Evolutionary conservation across 2,329 filamentous ascomycete genomes (phyloP), one percentile per base, ranked within the genome.

Genomic region (Nannizziopsis arthrosporioides): DNA sequence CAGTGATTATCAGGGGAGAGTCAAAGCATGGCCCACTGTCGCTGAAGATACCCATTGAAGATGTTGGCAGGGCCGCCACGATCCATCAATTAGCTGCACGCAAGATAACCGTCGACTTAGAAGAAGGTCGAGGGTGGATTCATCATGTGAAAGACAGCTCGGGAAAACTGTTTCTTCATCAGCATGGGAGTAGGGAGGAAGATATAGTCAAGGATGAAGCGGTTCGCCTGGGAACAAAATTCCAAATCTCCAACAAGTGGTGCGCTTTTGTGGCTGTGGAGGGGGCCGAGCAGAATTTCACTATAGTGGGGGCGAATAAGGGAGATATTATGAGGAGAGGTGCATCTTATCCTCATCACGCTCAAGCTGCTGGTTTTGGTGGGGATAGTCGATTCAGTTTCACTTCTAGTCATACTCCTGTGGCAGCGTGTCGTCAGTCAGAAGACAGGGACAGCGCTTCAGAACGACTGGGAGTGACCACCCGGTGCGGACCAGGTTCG

Each of bases 51-150:
- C 80, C 81, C 0, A 68, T 87, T 34, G 70, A 75, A 1, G 56
- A 68, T 2, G 61, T 77, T 0, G 54, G 68, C 0, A 59, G 65
- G 30, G 71, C 70, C 2, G 64, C 76, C 44, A 82, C 75, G 0
- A 75, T 86, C 37, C 83, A 87, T 59, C 80, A 84, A 55, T 76
- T 88, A 0, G 82, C 82, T 0, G 81, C 80, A 0, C 77, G 77
- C 47, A 84, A 81, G 59, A 78, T 79, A 1, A 71, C 82, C 12
- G 69, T 76, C 41, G 84, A 87, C 53, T 73, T 88, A 0, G 82
- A 88, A 61, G 75, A 84, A 59, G 77, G 78, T 0, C 73, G 80
- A 18, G 82, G 83, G 10, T 86, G 83, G 80, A 64, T 82, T 32
- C 64, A 63, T 40, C 64, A 79, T 12, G 71, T 72, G 8, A 77